Percentiles rank a stretch among this genome's conserved stretches.
Conservation (phyloP, 2,329 filamentous ascomycete genomes). For the Arthrobotrys iridis region DNA sequence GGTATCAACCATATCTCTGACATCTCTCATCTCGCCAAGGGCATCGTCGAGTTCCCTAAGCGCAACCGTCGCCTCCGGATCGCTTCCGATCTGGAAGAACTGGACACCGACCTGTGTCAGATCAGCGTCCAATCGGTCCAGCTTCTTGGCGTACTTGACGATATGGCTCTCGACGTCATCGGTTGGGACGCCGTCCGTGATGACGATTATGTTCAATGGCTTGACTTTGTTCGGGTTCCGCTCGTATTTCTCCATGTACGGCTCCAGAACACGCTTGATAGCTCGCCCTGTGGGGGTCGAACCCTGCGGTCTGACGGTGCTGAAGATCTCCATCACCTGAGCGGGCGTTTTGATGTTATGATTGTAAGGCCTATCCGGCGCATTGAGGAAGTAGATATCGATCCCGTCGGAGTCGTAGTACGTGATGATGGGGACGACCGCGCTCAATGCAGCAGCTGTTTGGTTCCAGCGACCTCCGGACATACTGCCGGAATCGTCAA, state of each 20-base stretch:
- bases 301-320: slow-evolving; percentile 71
- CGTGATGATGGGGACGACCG: slow-evolving; percentile 84
- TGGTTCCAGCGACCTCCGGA: slow-evolving; percentile 75
- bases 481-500: slow-evolving; percentile 95
- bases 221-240: slow-evolving; percentile 66
- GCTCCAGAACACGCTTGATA: slow-evolving; percentile 75
- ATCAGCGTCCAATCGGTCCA: slow-evolving; percentile 76
- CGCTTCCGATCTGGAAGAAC: slow-evolving; percentile 92
- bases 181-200: slow-evolving; percentile 84
- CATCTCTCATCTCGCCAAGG: slow-evolving; percentile 67
- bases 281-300: slow-evolving; percentile 79
- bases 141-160: slow-evolving; percentile 72
- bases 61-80: slow-evolving; percentile 71
- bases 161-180: slow-evolving; percentile 82
- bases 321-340: slow-evolving; percentile 76
- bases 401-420: slow-evolving; percentile 82
- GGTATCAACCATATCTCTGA: slow-evolving; percentile 92
- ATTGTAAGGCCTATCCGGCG: slow-evolving; percentile 69
- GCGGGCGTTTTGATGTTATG: slow-evolving; percentile 70
- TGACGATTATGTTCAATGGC: slow-evolving; percentile 88
- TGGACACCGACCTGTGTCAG: slow-evolving; percentile 89
- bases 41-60: slow-evolving; percentile 80
- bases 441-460: slow-evolving; percentile 73
- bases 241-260: slow-evolving; percentile 73
- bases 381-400: slow-evolving; percentile 91